phyloP scores from a whole-genome alignment of 2,329 filamentous ascomycete genomes.

The Fusarium sp. region DNA sequence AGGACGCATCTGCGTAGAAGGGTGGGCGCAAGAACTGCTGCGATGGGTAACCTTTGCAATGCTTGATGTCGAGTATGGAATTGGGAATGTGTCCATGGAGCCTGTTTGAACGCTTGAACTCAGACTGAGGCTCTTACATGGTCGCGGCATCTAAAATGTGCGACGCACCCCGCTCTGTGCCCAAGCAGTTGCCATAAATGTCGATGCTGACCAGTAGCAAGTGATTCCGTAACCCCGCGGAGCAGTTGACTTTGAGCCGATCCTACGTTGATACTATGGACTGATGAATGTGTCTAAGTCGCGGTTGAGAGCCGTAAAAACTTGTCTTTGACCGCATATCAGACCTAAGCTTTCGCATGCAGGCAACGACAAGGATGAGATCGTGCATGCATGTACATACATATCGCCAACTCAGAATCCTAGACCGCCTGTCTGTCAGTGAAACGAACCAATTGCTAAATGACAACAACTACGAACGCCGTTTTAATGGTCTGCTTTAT shows the following conservation, averaged over 20 bases:
- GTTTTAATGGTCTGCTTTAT: constrained; percentile 17
- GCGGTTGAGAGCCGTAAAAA: background rate
- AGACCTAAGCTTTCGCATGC: constrained; percentile 18
- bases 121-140: constrained; percentile 17
- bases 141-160: constrained; percentile 4
- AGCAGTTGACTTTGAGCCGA: background rate
- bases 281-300: background rate
- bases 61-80: background rate
- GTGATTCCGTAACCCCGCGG: constrained; percentile 7
- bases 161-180: constrained; percentile 6
- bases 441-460: constrained; percentile 27
- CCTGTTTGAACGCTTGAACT: background rate
- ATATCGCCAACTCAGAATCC: constrained; percentile 42
- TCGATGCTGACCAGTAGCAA: constrained; percentile 4
- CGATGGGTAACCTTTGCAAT: background rate
- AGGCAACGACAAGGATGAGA: constrained; percentile 28
- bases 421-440: constrained; percentile 39
- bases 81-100: background rate
- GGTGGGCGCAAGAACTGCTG: background rate
- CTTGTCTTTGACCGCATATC: constrained; percentile 19
- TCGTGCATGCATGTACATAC: constrained; percentile 39
- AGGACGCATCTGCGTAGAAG: background rate
- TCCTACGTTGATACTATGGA: background rate
- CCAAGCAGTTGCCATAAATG: constrained; percentile 1
- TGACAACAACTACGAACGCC: constrained; percentile 21